Percentiles rank a stretch among this genome's conserved stretches.
These are phyloP conservation scores for Euphorbia corollata DNA, from an alignment of 441 rosid genomes.

Conservation along the genomic window DNA sequence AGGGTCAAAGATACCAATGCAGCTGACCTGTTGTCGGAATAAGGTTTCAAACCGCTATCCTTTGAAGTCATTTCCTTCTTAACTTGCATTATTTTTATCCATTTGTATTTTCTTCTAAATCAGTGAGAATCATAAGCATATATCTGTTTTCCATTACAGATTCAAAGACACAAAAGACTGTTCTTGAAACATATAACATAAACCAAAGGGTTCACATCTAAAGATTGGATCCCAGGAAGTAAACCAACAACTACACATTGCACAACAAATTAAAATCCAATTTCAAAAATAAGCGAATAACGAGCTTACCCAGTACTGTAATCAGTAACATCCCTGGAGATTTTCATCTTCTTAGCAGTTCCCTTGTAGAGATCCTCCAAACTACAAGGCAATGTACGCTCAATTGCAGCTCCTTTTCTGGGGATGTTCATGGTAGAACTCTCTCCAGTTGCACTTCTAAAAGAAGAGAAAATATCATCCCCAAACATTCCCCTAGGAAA, in stretches of 20 bases:
- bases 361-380: constrained; percentile 79
- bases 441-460: constrained; percentile 45
- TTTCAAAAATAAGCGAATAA: background rate
- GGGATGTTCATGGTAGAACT: constrained; percentile 28
- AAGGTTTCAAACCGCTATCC: too few relatives aligned
- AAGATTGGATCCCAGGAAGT: background rate
- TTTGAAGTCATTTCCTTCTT: too few relatives aligned
- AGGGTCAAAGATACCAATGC: too few relatives aligned
- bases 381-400: constrained; percentile 54
- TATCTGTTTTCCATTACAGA: background rate
- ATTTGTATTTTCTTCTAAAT: too few relatives aligned
- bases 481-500: constrained; percentile 47
- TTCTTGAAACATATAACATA: too few relatives aligned
- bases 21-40: too few relatives aligned
- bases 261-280: background rate
- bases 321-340: constrained; percentile 63
- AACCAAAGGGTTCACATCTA: too few relatives aligned
- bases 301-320: constrained; percentile 36
- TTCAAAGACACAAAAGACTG: background rate
- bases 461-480: constrained; percentile 49
- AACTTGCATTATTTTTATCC: too few relatives aligned
- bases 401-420: constrained; percentile 56
- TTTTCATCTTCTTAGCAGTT: constrained; percentile 71
- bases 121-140: background rate
- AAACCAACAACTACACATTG: background rate